Evolutionary conservation across 164 flowering plant genomes (phyloP).

Genomic region (Umbellularia californica): DNA sequence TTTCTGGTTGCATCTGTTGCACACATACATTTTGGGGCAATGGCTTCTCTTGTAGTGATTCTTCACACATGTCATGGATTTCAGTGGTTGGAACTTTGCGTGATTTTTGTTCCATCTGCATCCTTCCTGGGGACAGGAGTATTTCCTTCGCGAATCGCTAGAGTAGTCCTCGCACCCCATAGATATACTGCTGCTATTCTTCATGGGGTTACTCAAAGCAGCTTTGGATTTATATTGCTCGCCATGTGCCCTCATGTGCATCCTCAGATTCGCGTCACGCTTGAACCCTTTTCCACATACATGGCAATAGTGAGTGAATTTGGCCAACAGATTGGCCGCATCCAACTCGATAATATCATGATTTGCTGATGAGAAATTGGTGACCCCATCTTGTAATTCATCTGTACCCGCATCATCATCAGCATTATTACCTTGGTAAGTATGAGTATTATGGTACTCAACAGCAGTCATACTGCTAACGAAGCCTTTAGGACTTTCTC

Average conservation of each 20-base stretch:
- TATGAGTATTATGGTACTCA: conserved; percentile 10
- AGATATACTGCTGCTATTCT: conserved; percentile 9
- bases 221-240: conserved; percentile 57
- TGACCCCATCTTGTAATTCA: background rate
- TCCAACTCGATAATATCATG: conserved; percentile 44
- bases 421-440: background rate
- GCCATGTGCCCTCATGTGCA: conserved; percentile 94
- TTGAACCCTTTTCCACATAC: conserved; percentile 83
- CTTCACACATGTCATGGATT: conserved; percentile 74
- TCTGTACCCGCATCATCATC: conserved; percentile 1
- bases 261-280: conserved; percentile 73
- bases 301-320: conserved; percentile 61
- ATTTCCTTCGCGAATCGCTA: conserved; percentile 34
- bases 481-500: conserved; percentile 15
- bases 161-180: background rate
- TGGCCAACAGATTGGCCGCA: conserved; percentile 48
- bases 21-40: conserved; percentile 70
- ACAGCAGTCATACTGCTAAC: conserved; percentile 15
- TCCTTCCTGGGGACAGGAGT: conserved; percentile 74
- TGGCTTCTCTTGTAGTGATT: conserved; percentile 87
- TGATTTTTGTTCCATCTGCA: conserved; percentile 78
- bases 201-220: conserved; percentile 45
- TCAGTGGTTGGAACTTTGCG: conserved; percentile 72
- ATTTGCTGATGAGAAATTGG: background rate
- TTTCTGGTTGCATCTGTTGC: conserved; percentile 67